Conservation (phyloP, 495 filamentous ascomycete genomes). For the Penicillium silybi region DNA sequence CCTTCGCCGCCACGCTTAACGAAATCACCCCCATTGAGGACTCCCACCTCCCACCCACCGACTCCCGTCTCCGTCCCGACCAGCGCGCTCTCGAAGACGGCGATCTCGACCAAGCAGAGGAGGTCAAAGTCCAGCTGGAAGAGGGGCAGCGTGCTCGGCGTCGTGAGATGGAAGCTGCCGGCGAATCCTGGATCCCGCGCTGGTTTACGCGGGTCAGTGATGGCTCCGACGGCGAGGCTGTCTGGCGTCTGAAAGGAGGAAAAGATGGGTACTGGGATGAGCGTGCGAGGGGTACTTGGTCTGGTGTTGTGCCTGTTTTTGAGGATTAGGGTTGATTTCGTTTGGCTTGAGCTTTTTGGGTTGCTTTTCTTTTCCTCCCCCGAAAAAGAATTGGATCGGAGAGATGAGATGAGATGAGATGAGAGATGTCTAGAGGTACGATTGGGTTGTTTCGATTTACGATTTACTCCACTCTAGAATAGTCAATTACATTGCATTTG, state of each 20-base stretch:
- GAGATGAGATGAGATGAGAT: too few species aligned
- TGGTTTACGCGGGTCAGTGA: conserved; percentile 74
- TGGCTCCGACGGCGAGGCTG: conserved; percentile 57
- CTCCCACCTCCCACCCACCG: conserved; percentile 68
- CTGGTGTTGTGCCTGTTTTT: conserved; percentile 69
- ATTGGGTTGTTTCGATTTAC: too few species aligned
- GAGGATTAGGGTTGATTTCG: conserved; percentile 23
- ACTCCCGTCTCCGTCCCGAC: conserved; percentile 82
- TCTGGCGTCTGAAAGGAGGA: conserved; percentile 76
- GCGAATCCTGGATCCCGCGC: conserved; percentile 64
- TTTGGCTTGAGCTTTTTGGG: neutral
- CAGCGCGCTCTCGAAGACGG: conserved; percentile 84
- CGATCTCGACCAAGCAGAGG: conserved; percentile 79
- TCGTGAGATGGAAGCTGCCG: conserved; percentile 67
- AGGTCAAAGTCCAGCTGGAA: conserved; percentile 75
- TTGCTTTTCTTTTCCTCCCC: too few species aligned
- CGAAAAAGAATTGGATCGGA: too few species aligned
- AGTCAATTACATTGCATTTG: too few species aligned
- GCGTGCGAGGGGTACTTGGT: conserved; percentile 65
- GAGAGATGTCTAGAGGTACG: too few species aligned
- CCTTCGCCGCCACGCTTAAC: conserved; percentile 82
- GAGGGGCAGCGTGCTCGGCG: conserved; percentile 77
- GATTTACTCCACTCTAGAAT: too few species aligned
- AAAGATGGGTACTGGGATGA: conserved; percentile 93
- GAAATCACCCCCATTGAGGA: conserved; percentile 81